Evolutionary conservation across 1,284 basidiomycete species (phyloP).

Genomic region (Trametes sp.): DNA sequence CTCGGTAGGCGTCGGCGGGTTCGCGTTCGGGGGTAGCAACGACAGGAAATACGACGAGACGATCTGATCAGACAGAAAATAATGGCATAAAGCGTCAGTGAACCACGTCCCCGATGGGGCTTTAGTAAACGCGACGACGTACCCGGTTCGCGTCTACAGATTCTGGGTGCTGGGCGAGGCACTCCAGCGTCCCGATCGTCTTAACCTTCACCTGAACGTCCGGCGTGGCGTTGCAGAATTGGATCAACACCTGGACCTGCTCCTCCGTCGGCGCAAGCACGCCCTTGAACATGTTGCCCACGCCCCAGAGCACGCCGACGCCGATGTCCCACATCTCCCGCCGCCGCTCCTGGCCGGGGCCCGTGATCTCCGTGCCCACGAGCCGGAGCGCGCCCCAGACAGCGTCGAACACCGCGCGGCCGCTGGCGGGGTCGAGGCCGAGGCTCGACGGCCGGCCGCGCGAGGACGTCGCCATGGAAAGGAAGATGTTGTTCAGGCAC

Average conservation of each 20-base stretch:
- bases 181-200: slow-evolving; percentile 84
- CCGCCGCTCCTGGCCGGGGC: slow-evolving; percentile 69
- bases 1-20: slow-evolving; percentile 65
- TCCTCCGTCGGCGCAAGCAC: slow-evolving; percentile 60
- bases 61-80: slow-evolving; percentile 49
- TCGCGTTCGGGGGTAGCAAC: slow-evolving; percentile 52
- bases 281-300: slow-evolving; percentile 75
- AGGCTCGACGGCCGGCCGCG: slow-evolving; percentile 43
- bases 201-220: slow-evolving; percentile 72
- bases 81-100: slow-evolving; percentile 18
- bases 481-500: slow-evolving; percentile 90
- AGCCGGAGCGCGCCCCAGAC: slow-evolving; percentile 62
- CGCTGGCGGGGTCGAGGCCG: slow-evolving; percentile 56
- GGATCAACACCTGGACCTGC: slow-evolving; percentile 73
- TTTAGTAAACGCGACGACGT: slow-evolving; percentile 34
- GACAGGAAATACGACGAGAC: slow-evolving; percentile 77
- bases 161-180: slow-evolving; percentile 74
- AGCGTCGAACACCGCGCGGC: slow-evolving; percentile 63
- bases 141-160: slow-evolving; percentile 78
- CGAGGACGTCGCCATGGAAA: slow-evolving; percentile 64
- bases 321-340: slow-evolving; percentile 75
- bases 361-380: slow-evolving; percentile 64
- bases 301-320: slow-evolving; percentile 83
- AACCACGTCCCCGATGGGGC: not conserved
- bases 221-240: slow-evolving; percentile 62